Conservation (phyloP, 2,329 filamentous ascomycete genomes). For the Penicillium occitanis region DNA sequence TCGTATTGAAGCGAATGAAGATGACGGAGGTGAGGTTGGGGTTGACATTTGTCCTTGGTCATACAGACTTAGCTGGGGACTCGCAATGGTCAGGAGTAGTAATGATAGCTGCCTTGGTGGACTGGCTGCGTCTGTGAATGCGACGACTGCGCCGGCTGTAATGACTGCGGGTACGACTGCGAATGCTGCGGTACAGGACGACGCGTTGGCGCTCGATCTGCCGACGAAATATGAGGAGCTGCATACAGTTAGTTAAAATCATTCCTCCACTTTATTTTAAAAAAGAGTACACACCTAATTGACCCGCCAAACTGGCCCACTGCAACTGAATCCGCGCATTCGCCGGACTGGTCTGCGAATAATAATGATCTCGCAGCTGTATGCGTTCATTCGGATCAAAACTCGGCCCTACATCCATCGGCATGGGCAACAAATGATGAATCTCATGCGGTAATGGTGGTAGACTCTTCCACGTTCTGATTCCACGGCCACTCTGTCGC, state of each 20-base stretch:
- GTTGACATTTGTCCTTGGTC: too few species aligned
- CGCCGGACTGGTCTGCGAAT: neutral
- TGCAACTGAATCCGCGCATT: slow-evolving; percentile 22
- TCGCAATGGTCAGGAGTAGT: neutral
- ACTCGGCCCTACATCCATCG: neutral
- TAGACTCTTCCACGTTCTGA: slow-evolving; percentile 18
- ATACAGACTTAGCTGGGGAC: too few species aligned
- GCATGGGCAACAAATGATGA: slow-evolving; percentile 26
- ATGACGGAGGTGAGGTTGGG: too few species aligned
- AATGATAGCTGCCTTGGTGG: neutral
- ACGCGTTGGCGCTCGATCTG: neutral
- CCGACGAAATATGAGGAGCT: neutral
- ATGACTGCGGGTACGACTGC: neutral
- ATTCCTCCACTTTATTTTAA: neutral
- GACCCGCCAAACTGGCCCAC: slow-evolving; percentile 30
- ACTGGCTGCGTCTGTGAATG: neutral
- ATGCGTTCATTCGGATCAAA: neutral
- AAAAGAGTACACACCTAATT: slow-evolving; percentile 22
- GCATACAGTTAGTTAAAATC: neutral
- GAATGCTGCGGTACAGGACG: neutral
- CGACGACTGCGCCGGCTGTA: neutral
- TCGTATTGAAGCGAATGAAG: too few species aligned
- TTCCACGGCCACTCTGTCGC: neutral
- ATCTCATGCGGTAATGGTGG: slow-evolving; percentile 32
- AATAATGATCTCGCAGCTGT: neutral